Evolutionary conservation across 2,329 filamentous ascomycete genomes (phyloP).

Genomic region (Pseudogymnoascus sp.): DNA sequence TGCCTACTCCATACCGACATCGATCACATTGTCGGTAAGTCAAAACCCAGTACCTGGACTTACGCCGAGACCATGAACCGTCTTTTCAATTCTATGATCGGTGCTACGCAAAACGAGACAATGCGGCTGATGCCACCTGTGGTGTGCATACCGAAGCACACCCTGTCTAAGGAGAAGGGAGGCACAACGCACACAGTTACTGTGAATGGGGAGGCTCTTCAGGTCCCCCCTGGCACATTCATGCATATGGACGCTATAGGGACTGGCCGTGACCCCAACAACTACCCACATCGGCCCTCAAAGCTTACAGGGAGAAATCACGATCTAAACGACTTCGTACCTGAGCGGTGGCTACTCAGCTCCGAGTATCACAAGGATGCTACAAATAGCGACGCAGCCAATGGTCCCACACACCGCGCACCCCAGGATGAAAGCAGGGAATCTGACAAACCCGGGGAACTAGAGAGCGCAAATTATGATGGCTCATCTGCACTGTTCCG

Average conservation of each 20-base stretch:
- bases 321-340: slow-evolving; percentile 44
- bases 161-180: slow-evolving; percentile 20
- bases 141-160: slow-evolving; percentile 43
- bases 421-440: not conserved
- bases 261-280: slow-evolving; percentile 45
- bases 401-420: not conserved
- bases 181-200: slow-evolving; percentile 14
- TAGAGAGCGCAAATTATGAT: not conserved
- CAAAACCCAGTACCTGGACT: slow-evolving; percentile 13
- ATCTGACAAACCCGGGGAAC: not conserved
- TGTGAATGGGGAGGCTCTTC: slow-evolving; percentile 14
- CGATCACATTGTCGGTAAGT: slow-evolving; percentile 21
- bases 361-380: slow-evolving; percentile 20
- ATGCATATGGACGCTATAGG: slow-evolving; percentile 38
- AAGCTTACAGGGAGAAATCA: slow-evolving; percentile 15
- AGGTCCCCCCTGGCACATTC: slow-evolving; percentile 25
- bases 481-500: slow-evolving; percentile 9
- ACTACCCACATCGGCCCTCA: slow-evolving; percentile 36
- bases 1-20: slow-evolving; percentile 21
- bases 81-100: slow-evolving; percentile 23
- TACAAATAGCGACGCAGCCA: slow-evolving; percentile 18
- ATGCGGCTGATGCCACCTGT: slow-evolving; percentile 47
- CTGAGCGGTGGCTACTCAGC: slow-evolving; percentile 44
- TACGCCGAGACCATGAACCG: slow-evolving; percentile 20
- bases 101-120: slow-evolving; percentile 38